Percentiles rank a stretch among this genome's conserved stretches.
Evolutionary conservation across 768 basidiomycete species (phyloP).

Genomic region (Tulasnella sp.): DNA sequence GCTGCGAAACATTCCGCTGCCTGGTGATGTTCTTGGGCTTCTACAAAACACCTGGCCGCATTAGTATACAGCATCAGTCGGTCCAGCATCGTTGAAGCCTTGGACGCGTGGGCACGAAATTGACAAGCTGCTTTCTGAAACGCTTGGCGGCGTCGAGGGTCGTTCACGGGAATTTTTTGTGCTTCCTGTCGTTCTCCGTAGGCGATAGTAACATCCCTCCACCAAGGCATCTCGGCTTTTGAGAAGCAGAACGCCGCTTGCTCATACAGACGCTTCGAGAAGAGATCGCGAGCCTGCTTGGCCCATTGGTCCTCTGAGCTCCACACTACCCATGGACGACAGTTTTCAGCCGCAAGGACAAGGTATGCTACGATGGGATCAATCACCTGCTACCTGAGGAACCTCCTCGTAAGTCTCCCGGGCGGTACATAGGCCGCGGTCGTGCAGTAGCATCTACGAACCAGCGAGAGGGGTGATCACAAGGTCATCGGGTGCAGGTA

Average conservation of each 20-base stretch:
- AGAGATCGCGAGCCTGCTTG: not conserved
- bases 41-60: conserved; percentile 10
- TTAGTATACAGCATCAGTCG: not conserved
- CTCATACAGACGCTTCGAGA: not conserved
- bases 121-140: not conserved
- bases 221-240: not conserved
- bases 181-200: conserved; percentile 8
- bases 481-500: no score
- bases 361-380: not conserved
- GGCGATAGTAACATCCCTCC: not conserved
- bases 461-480: not conserved
- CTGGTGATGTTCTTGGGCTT: not conserved
- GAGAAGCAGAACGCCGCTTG: conserved; percentile 12
- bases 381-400: not conserved
- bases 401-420: not conserved
- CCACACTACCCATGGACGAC: not conserved
- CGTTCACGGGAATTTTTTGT: not conserved
- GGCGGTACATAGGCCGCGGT: not conserved
- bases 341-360: not conserved
- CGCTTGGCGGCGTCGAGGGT: not conserved
- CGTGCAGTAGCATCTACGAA: not conserved
- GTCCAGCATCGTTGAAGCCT: not conserved
- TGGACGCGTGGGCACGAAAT: not conserved
- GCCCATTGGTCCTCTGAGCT: not conserved
- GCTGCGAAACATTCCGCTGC: not conserved